Conservation (phyloP, 441 rosid species). For the Euphorbia schlechtendalii region DNA sequence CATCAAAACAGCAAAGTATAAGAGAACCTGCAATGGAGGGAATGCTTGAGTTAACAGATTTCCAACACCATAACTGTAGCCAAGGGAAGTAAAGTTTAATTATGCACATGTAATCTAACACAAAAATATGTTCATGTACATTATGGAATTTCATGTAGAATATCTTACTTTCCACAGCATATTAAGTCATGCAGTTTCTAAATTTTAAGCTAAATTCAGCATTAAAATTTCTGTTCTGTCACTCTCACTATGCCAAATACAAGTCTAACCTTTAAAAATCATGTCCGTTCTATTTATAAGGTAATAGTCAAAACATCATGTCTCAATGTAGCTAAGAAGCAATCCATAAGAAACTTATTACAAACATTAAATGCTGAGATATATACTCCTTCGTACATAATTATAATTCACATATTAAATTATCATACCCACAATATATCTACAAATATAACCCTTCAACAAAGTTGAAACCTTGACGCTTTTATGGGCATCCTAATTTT, state of each 20-base stretch:
- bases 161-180: not conserved
- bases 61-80: not conserved
- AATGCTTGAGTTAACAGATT: not conserved
- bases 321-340: not conserved
- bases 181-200: not conserved
- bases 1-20: slow-evolving; percentile 62
- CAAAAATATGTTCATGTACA: not conserved
- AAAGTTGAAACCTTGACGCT: not conserved
- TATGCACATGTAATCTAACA: not conserved
- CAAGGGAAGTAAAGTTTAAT: not conserved
- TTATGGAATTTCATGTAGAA: not conserved
- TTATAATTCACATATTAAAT: not conserved
- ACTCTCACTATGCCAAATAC: not conserved
- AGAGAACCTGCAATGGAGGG: slow-evolving; percentile 59
- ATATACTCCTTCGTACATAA: too few relatives aligned
- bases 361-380: not conserved
- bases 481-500: slow-evolving; percentile 1
- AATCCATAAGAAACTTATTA: slow-evolving; percentile 1
- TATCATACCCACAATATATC: too few relatives aligned
- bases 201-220: not conserved
- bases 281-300: not conserved
- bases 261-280: not conserved
- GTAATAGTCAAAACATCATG: not conserved
- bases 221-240: not conserved
- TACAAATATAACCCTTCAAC: not conserved